These are phyloP conservation scores for Vanrija sp. DNA, from an alignment of 1,284 basidiomycete species.

Conservation along the genomic window DNA sequence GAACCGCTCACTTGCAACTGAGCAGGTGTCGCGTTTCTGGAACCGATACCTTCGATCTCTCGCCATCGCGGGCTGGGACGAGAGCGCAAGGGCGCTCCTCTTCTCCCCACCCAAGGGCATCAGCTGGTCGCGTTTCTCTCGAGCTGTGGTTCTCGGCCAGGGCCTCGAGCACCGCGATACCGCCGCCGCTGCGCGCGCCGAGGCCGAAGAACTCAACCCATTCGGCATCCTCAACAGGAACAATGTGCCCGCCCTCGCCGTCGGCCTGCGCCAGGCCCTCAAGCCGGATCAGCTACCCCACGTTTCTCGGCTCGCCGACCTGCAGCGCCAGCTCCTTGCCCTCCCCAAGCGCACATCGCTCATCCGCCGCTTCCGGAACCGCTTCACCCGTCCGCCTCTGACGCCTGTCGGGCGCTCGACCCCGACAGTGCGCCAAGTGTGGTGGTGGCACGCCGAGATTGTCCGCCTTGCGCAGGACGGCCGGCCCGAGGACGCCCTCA, in stretches of 20 bases:
- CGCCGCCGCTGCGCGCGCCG: background rate
- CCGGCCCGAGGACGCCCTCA: slow-evolving; percentile 19
- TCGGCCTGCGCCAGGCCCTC: background rate
- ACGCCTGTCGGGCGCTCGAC: slow-evolving; percentile 1
- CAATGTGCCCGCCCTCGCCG: background rate
- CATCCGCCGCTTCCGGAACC: slow-evolving; percentile 11
- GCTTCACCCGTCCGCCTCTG: slow-evolving; percentile 9
- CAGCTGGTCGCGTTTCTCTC: slow-evolving; percentile 18
- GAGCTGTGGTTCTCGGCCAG: slow-evolving; percentile 5
- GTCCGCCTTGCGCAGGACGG: slow-evolving; percentile 17
- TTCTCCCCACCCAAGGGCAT: slow-evolving; percentile 16
- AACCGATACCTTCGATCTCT: slow-evolving; percentile 26
- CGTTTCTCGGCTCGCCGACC: slow-evolving; percentile 11
- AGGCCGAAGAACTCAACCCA: background rate
- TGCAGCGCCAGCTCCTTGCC: slow-evolving; percentile 15
- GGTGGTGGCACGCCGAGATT: slow-evolving; percentile 34
- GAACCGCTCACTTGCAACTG: slow-evolving; percentile 5
- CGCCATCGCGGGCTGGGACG: slow-evolving; percentile 24
- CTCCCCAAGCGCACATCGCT: slow-evolving; percentile 1
- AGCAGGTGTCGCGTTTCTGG: slow-evolving; percentile 25
- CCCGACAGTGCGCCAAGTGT: slow-evolving; percentile 7
- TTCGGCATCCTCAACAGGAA: background rate
- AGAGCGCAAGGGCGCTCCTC: slow-evolving; percentile 19
- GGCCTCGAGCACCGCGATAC: background rate
- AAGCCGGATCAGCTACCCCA: slow-evolving; percentile 1